Evolutionary conservation across 2,329 filamentous ascomycete species (phyloP).

Genomic region (Emmonsiellopsis sp.): DNA sequence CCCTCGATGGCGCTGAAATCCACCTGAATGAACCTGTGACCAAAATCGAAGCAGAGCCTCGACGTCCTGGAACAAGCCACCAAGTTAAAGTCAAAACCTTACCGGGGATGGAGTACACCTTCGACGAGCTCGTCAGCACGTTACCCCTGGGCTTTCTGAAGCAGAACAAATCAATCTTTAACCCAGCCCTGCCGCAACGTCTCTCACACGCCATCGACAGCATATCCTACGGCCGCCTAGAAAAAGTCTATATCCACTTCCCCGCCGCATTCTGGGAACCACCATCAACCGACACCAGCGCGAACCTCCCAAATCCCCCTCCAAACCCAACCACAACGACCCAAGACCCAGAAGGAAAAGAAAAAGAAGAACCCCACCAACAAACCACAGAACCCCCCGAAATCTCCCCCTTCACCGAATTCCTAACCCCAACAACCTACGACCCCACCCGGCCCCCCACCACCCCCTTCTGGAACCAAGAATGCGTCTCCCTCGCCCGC

Average conservation of each 20-base stretch:
- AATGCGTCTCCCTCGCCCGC: constrained; percentile 67
- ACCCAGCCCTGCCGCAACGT: constrained; percentile 33
- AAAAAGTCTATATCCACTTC: constrained; percentile 57
- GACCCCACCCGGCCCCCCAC: constrained; percentile 56
- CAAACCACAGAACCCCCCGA: constrained; percentile 1
- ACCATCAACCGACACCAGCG: neutral
- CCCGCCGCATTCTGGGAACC: constrained; percentile 63
- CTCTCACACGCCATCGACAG: constrained; percentile 38
- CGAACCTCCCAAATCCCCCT: constrained; percentile 19
- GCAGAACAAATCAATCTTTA: constrained; percentile 37
- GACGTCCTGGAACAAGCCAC: constrained; percentile 17
- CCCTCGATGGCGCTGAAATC: constrained; percentile 40
- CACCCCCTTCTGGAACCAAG: constrained; percentile 60
- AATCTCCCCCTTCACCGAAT: constrained; percentile 61
- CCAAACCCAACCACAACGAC: neutral
- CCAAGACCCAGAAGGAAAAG: no score
- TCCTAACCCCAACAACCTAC: constrained; percentile 50
- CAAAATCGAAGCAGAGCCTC: constrained; percentile 25
- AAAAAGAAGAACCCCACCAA: neutral
- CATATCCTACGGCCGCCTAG: constrained; percentile 39
- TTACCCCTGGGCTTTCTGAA: constrained; percentile 48
- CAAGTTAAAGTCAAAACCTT: constrained; percentile 38
- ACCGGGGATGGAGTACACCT: constrained; percentile 27
- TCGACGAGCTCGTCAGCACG: constrained; percentile 46
- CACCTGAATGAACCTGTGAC: constrained; percentile 38